phyloP scores from a whole-genome alignment of 2,329 filamentous ascomycete genomes.

The Raffaelea arxii region DNA sequence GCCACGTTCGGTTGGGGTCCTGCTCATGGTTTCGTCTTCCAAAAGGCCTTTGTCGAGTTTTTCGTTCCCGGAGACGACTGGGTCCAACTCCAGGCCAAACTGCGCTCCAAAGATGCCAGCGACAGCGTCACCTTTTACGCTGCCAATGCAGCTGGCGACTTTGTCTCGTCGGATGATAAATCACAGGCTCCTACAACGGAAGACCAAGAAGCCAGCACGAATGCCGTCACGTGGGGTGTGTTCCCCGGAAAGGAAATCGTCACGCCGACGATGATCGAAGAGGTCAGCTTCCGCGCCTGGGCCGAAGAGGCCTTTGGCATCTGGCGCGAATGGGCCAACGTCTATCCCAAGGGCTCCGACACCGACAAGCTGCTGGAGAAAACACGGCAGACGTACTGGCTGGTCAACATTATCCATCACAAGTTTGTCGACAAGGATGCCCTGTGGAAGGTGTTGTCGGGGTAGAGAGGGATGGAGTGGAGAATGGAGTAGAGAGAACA shows the following conservation, averaged over 20 bases:
- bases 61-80: conserved; percentile 74
- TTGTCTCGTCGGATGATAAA: conserved; percentile 55
- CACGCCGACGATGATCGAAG: conserved; percentile 96
- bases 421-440: conserved; percentile 62
- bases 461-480: too few relatives aligned
- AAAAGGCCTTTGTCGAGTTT: conserved; percentile 97
- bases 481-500: too few relatives aligned
- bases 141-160: conserved; percentile 67
- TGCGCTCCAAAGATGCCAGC: conserved; percentile 44
- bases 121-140: conserved; percentile 81
- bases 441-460: conserved; percentile 56
- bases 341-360: conserved; percentile 67
- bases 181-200: conserved; percentile 6
- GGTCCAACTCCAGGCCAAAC: conserved; percentile 51
- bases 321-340: conserved; percentile 85
- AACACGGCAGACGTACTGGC: conserved; percentile 63
- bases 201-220: conserved; percentile 48
- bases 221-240: conserved; percentile 97
- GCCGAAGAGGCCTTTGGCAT: conserved; percentile 92
- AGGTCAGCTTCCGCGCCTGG: conserved; percentile 95
- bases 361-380: conserved; percentile 62
- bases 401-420: conserved; percentile 86
- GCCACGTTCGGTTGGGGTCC: conserved; percentile 89
- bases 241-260: conserved; percentile 98
- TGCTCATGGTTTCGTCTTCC: conserved; percentile 86